Conservation (phyloP, 164 flowering plant genomes). For the Taxillus chinensis region DNA sequence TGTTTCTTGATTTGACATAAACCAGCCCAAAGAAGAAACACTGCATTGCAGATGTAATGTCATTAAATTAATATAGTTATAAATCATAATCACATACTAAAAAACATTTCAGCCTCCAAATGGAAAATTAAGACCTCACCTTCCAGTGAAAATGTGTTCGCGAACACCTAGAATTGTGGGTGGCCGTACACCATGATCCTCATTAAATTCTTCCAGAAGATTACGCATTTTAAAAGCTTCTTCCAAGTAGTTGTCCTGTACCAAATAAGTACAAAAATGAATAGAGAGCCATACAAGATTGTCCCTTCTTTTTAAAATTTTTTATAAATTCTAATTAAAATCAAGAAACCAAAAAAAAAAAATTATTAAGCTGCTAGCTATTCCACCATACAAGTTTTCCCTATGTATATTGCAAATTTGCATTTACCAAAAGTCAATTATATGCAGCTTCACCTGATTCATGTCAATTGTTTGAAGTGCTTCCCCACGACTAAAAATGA, state of each 20-base stretch:
- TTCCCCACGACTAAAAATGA: constrained; percentile 59
- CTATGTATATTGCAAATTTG: neutral
- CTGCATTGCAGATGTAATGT: constrained; percentile 1
- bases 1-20: constrained; percentile 20
- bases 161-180: constrained; percentile 62
- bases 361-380: no score
- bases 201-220: constrained; percentile 46
- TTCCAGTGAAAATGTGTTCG: constrained; percentile 66
- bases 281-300: neutral
- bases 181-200: constrained; percentile 29
- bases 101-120: neutral
- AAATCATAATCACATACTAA: neutral
- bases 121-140: constrained; percentile 19
- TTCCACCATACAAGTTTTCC: no score
- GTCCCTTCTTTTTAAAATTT: no score
- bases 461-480: constrained; percentile 59
- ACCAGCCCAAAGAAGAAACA: constrained; percentile 22
- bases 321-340: no score
- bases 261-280: neutral
- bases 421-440: neutral
- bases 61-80: neutral
- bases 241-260: constrained; percentile 61
- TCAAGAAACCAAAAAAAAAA: no score
- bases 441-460: constrained; percentile 37
- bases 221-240: constrained; percentile 70